Percentiles rank a stretch among this genome's conserved stretches.
Conservation (phyloP, 371 early-diverging fungal genomes). For the Syncephalastrum monosporum region DNA sequence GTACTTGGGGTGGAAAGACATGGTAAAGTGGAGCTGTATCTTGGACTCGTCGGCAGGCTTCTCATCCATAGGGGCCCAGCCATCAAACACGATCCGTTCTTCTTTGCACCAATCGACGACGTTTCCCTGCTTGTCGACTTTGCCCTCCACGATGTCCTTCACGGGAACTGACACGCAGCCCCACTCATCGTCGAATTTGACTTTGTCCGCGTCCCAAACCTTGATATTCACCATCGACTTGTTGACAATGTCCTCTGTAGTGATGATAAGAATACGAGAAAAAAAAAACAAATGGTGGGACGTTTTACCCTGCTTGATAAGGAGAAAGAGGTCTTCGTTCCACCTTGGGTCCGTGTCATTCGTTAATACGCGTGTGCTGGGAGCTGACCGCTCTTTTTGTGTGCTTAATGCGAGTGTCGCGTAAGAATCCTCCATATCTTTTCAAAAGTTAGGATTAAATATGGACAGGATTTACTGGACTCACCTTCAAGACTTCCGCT, state of each 20-base stretch:
- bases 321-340: conserved; percentile 29
- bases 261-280: neutral
- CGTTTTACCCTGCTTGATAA: conserved; percentile 22
- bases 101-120: conserved; percentile 22
- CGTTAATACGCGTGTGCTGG: conserved; percentile 31
- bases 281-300: neutral
- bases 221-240: conserved; percentile 28
- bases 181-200: conserved; percentile 28
- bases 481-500: conserved; percentile 6
- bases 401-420: conserved; percentile 24
- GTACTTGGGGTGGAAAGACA: conserved; percentile 39
- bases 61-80: conserved; percentile 34
- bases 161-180: conserved; percentile 25
- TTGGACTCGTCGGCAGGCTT: conserved; percentile 14
- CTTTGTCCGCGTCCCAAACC: conserved; percentile 36
- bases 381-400: conserved; percentile 7
- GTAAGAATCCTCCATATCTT: conserved; percentile 33
- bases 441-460: neutral
- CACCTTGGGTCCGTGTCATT: conserved; percentile 33
- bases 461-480: neutral
- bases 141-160: conserved; percentile 23
- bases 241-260: conserved; percentile 25
- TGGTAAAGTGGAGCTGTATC: conserved; percentile 17
- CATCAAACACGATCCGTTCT: conserved; percentile 30
- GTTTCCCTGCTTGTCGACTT: conserved; percentile 22